Conservation (phyloP, 176 grass and related monocot genomes). For the Zoysia japonica region DNA sequence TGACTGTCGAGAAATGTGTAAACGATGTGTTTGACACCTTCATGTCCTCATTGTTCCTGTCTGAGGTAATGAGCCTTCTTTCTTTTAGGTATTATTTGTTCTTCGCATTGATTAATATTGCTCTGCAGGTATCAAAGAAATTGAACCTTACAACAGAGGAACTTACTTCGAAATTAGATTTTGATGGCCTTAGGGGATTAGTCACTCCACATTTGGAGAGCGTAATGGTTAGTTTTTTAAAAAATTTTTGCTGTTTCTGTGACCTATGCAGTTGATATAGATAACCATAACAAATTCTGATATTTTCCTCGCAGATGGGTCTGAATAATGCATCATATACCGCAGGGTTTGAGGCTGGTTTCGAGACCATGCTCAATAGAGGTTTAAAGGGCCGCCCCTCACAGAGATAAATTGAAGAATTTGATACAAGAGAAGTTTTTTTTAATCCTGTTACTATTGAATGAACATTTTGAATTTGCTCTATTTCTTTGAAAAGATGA, state of each 20-base stretch:
- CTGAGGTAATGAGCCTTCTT: constrained; percentile 59
- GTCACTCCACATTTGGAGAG: constrained; percentile 59
- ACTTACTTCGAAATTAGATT: constrained; percentile 52
- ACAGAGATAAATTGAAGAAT: constrained; percentile 42
- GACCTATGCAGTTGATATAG: background rate
- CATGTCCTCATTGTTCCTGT: constrained; percentile 56
- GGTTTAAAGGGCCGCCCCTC: constrained; percentile 37
- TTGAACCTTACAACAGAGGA: constrained; percentile 53
- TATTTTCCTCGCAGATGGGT: constrained; percentile 62
- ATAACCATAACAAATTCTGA: background rate
- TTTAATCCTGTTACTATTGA: too few species aligned
- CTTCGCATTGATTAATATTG: constrained; percentile 40
- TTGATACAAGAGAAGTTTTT: background rate
- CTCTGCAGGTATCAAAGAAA: constrained; percentile 64
- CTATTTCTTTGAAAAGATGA: background rate
- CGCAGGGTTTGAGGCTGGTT: constrained; percentile 63
- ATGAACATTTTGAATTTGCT: background rate
- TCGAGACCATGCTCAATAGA: constrained; percentile 42
- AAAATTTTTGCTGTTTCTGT: background rate
- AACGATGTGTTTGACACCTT: constrained; percentile 58
- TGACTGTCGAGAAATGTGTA: constrained; percentile 64
- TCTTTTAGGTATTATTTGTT: constrained; percentile 7
- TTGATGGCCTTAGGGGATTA: constrained; percentile 44
- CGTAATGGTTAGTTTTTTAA: constrained; percentile 53
- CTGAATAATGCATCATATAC: constrained; percentile 75